Percentiles rank a stretch among this genome's conserved stretches.
Conservation (phyloP, 2,329 filamentous ascomycete genomes). For the Apiospora marii region DNA sequence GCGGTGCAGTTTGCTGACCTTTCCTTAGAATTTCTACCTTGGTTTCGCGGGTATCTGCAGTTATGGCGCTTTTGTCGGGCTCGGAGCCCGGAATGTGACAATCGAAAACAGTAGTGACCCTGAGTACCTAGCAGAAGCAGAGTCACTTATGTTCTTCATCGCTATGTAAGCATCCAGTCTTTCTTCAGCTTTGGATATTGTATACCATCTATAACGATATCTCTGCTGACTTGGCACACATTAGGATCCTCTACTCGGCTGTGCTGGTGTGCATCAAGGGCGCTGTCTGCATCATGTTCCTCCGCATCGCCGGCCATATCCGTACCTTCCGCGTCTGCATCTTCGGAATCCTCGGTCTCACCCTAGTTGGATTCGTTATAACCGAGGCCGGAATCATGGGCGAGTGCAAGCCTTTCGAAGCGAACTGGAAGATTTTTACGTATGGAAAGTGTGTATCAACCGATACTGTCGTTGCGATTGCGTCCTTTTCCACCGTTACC, state of each 20-base stretch:
- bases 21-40: not conserved
- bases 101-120: not conserved
- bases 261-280: not conserved
- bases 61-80: not conserved
- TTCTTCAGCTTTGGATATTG: not conserved
- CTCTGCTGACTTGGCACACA: not conserved
- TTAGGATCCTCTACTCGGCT: not conserved
- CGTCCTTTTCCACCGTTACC: not conserved
- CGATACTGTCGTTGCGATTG: not conserved
- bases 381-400: constrained; percentile 3
- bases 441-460: not conserved
- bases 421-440: not conserved
- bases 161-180: not conserved
- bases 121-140: not conserved
- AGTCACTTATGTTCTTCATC: not conserved
- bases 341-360: not conserved
- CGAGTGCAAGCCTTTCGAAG: not conserved
- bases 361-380: not conserved
- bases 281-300: not conserved
- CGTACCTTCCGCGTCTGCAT: not conserved
- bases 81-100: not conserved
- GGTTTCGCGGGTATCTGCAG: not conserved
- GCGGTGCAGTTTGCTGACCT: not conserved
- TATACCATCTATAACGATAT: not conserved
- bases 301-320: not conserved